phyloP scores from a whole-genome alignment of 2,329 filamentous ascomycete genomes.

The Trichocomaceae sp. region DNA sequence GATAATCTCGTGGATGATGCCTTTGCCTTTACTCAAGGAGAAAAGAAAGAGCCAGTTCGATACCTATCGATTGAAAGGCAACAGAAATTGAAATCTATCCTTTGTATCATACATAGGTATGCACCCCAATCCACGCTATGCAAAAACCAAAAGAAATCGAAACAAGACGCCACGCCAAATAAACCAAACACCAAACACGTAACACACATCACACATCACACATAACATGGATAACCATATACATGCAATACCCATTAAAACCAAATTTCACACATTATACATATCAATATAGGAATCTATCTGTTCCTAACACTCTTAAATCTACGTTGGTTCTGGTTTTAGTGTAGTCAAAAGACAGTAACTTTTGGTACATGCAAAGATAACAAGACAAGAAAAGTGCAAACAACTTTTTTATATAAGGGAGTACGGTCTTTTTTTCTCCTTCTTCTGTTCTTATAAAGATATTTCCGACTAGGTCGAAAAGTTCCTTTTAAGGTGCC shows the following conservation, averaged over 20 bases:
- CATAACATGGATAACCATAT: constrained; percentile 6
- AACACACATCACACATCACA: constrained; percentile 11
- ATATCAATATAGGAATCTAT: constrained; percentile 13
- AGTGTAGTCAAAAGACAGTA: constrained; percentile 7
- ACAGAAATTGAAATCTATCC: background rate
- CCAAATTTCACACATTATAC: constrained; percentile 10
- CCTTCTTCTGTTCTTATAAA: background rate
- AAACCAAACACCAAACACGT: background rate
- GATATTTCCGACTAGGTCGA: background rate
- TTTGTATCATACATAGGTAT: no score
- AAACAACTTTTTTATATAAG: constrained; percentile 2
- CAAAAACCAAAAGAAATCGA: background rate
- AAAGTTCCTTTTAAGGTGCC: constrained; percentile 43
- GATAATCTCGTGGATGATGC: no score
- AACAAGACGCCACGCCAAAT: background rate
- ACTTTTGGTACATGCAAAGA: constrained; percentile 12
- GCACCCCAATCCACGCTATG: constrained; percentile 8
- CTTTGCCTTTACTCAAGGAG: no score
- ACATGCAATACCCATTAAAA: constrained; percentile 7
- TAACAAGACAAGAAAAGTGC: background rate
- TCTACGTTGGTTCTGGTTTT: constrained; percentile 1
- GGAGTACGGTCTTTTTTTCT: background rate
- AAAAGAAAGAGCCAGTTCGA: no score
- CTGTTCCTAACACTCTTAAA: constrained; percentile 3
- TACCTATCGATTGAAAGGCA: no score